A percentile compares a stretch with the other conserved stretches of the same genome.
These are phyloP conservation scores for Solanum pimpinellifolium DNA, from an alignment of 257 asterid genomes.

Conservation along the genomic window DNA sequence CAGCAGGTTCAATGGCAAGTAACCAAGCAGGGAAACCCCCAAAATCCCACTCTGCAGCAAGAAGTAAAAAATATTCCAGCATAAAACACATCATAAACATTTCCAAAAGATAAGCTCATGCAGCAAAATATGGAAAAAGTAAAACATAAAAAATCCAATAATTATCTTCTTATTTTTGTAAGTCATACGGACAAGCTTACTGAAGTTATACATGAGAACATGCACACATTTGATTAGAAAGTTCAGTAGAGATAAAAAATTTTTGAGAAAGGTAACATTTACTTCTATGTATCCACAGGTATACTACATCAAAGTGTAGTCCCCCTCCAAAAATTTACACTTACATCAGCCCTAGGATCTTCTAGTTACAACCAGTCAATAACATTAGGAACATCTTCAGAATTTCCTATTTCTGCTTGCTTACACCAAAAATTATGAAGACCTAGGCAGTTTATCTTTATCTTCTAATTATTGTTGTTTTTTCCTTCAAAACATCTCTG, in stretches of 20 bases:
- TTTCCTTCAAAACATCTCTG: too few relatives aligned
- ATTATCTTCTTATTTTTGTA: not conserved
- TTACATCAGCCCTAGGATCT: too few relatives aligned
- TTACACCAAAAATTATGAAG: too few relatives aligned
- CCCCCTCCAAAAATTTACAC: too few relatives aligned
- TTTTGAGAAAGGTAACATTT: too few relatives aligned
- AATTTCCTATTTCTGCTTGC: too few relatives aligned
- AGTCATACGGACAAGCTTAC: not conserved
- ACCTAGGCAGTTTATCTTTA: too few relatives aligned
- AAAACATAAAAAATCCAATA: not conserved
- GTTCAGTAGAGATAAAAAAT: not conserved
- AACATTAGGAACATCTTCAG: too few relatives aligned
- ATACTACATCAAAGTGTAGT: too few relatives aligned
- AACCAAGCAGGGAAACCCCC: constrained; percentile 99
- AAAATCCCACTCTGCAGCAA: constrained; percentile 86
- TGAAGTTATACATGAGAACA: not conserved
- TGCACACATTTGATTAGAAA: not conserved
- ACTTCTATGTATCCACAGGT: too few relatives aligned
- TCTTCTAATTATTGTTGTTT: too few relatives aligned
- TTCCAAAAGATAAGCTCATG: not conserved
- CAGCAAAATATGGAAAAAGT: not conserved
- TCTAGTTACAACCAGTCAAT: too few relatives aligned
- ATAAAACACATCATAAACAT: not conserved
- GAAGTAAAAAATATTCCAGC: not conserved
- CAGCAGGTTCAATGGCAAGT: constrained; percentile 68